Conservation (phyloP, 768 basidiomycete genomes). For the Suillus occidentalis region DNA sequence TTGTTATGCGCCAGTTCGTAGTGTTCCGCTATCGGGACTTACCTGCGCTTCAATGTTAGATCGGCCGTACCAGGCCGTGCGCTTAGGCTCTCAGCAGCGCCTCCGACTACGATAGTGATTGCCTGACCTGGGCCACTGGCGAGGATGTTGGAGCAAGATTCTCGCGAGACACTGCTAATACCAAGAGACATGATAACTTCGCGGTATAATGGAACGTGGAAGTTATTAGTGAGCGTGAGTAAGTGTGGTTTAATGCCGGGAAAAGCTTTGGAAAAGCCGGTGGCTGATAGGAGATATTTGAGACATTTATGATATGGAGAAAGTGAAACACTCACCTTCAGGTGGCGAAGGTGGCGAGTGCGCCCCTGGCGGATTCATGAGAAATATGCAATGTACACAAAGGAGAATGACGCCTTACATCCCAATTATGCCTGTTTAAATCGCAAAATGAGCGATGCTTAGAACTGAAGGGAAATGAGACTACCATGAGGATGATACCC, state of each 20-base stretch:
- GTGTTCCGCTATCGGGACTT: conserved; percentile 15
- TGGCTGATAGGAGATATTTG: conserved; percentile 48
- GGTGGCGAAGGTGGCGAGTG: conserved; percentile 93
- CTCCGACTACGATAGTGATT: conserved; percentile 95
- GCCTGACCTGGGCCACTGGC: conserved; percentile 57
- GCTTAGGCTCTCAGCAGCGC: conserved; percentile 90
- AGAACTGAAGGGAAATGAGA: neutral
- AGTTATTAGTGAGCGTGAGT: conserved; percentile 87
- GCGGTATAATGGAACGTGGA: conserved; percentile 89
- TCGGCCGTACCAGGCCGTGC: conserved; percentile 98
- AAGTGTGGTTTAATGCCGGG: conserved; percentile 94
- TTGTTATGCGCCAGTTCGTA: neutral
- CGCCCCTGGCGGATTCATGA: conserved; percentile 60
- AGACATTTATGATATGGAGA: conserved; percentile 7
- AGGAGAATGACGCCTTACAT: conserved; percentile 58
- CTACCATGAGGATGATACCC: conserved; percentile 96
- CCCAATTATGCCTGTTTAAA: conserved; percentile 84
- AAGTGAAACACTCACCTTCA: conserved; percentile 60
- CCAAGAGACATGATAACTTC: conserved; percentile 87
- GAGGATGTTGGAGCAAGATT: conserved; percentile 88
- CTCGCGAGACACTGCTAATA: conserved; percentile 89
- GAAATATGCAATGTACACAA: neutral
- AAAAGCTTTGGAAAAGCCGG: conserved; percentile 85
- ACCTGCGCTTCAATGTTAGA: conserved; percentile 75
- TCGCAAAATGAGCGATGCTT: conserved; percentile 6